Conservation (phyloP, 371 early-diverging fungal genomes). For the Parasitella parasitica region DNA sequence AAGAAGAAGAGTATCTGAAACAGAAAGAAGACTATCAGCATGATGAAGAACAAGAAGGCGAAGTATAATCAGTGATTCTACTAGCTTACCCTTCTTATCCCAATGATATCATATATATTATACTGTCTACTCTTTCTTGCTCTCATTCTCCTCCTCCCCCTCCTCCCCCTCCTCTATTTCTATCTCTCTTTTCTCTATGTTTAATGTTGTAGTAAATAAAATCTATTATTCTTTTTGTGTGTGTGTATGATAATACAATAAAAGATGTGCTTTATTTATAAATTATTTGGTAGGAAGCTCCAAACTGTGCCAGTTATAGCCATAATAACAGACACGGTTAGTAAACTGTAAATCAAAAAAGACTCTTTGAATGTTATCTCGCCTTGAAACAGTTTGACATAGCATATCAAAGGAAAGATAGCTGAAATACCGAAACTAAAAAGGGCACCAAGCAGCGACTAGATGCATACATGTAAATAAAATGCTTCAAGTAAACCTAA, state of each 20-base stretch:
- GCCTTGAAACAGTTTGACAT: conserved; percentile 36
- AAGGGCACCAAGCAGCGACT: conserved; percentile 58
- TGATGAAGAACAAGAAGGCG: conserved; percentile 33
- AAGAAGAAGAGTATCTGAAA: conserved; percentile 22
- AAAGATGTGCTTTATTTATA: neutral
- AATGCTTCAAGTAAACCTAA: neutral
- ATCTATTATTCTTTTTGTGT: neutral
- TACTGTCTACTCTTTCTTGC: neutral
- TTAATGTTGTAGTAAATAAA: conserved; percentile 4
- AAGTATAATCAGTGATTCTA: conserved; percentile 14
- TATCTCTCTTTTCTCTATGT: neutral
- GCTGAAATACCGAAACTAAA: conserved; percentile 59
- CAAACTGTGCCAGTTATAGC: conserved; percentile 35
- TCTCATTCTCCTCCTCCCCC: neutral
- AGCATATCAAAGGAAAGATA: conserved; percentile 60
- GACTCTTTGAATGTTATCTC: conserved; percentile 16
- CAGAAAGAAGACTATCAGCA: conserved; percentile 19
- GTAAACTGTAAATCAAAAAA: conserved; percentile 16
- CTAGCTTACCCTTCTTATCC: neutral
- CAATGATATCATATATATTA: neutral
- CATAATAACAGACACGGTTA: conserved; percentile 24
- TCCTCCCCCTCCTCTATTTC: neutral
- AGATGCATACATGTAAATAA: neutral
- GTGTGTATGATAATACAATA: neutral
- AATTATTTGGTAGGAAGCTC: conserved; percentile 17